These are phyloP conservation scores for Leishmania lainsoni DNA, from an alignment of 208 protist genomes.

Conservation along the genomic window DNA sequence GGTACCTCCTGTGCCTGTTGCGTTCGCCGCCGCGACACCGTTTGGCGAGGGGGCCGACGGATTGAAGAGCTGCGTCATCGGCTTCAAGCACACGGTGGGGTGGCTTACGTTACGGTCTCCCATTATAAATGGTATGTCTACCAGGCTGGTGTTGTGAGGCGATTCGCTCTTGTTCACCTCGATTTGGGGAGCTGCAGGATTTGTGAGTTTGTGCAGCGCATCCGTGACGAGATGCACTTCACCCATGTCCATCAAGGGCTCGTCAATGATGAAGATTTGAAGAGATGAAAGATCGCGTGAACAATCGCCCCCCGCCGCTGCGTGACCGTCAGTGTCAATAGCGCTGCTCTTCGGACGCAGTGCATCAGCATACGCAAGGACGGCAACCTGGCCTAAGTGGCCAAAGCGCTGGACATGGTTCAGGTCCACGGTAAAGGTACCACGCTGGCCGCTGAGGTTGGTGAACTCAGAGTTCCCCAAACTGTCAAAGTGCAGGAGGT, in stretches of 20 bases:
- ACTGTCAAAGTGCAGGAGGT: constrained; percentile 64
- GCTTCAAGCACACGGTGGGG: not conserved
- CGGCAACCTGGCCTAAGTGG: constrained; percentile 30
- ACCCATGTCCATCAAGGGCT: constrained; percentile 44
- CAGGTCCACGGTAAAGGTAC: constrained; percentile 61
- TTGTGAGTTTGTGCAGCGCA: constrained; percentile 18
- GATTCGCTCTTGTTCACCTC: not conserved
- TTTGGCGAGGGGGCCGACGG: not conserved
- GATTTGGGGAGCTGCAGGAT: not conserved
- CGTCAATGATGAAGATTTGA: constrained; percentile 64
- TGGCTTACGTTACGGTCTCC: not conserved
- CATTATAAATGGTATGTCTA: not conserved
- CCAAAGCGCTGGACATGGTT: constrained; percentile 58
- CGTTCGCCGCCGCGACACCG: no score
- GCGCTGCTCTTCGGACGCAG: constrained; percentile 5
- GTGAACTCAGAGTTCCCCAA: constrained; percentile 52
- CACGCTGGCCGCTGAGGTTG: constrained; percentile 62
- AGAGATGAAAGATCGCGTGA: constrained; percentile 32
- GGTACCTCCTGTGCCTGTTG: not conserved
- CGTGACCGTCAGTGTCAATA: not conserved
- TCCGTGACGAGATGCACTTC: constrained; percentile 23
- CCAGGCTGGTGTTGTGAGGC: not conserved
- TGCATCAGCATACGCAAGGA: constrained; percentile 49
- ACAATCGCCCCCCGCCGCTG: not conserved
- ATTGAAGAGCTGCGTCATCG: not conserved